phyloP scores from a whole-genome alignment of 164 flowering plant species.

The Liriodendron chinense region DNA sequence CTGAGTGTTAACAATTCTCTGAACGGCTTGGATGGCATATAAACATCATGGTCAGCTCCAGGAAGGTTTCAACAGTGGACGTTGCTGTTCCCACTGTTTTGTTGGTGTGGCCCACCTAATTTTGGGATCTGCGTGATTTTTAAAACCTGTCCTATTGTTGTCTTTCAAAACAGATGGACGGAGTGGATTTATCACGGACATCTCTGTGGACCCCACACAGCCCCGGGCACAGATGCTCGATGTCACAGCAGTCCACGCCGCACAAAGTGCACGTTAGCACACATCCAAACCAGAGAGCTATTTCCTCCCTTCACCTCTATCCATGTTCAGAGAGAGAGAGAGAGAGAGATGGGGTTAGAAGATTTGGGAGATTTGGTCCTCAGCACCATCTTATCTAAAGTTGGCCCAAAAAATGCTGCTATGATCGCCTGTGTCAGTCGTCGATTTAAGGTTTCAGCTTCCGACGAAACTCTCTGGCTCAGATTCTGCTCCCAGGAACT shows the following conservation, averaged over 20 bases:
- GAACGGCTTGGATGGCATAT: too few relatives aligned
- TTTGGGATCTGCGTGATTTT: not conserved
- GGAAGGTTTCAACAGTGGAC: too few relatives aligned
- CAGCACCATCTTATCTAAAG: constrained; percentile 40
- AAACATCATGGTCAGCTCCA: too few relatives aligned
- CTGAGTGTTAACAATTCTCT: too few relatives aligned
- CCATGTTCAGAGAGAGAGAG: constrained; percentile 3
- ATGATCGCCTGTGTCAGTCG: constrained; percentile 45
- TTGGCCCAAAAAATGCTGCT: constrained; percentile 47
- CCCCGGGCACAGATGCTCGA: not conserved
- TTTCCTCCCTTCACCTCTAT: too few relatives aligned
- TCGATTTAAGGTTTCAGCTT: constrained; percentile 40
- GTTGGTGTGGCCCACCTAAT: too few relatives aligned
- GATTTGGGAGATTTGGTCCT: constrained; percentile 54
- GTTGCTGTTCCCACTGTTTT: too few relatives aligned
- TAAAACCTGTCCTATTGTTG: too few relatives aligned
- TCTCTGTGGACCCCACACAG: too few relatives aligned
- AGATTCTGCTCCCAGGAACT: constrained; percentile 54
- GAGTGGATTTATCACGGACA: too few relatives aligned
- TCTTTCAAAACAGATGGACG: too few relatives aligned
- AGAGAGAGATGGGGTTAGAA: constrained; percentile 34
- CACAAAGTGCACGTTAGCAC: not conserved
- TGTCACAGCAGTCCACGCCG: not conserved
- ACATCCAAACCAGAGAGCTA: not conserved
- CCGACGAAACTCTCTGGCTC: constrained; percentile 70